These are phyloP conservation scores for Fusarium sambucinum DNA, from an alignment of 2,329 filamentous ascomycete species.

Conservation along the genomic window DNA sequence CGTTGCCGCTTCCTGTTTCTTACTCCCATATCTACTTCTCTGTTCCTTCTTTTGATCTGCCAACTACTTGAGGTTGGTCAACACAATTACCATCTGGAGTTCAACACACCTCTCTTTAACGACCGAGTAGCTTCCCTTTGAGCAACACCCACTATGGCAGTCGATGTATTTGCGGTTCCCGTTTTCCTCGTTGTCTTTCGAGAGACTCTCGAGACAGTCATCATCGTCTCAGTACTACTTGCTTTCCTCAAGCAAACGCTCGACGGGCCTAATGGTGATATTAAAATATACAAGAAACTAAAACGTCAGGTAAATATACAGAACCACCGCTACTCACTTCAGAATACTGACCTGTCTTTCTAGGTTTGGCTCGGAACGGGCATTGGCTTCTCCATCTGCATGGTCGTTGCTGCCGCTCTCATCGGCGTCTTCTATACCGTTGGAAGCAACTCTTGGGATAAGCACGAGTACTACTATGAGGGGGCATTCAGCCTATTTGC, in stretches of 20 bases:
- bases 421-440: slow-evolving; percentile 79
- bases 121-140: background rate
- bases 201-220: slow-evolving; percentile 84
- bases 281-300: slow-evolving; percentile 73
- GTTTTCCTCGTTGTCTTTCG: slow-evolving; percentile 93
- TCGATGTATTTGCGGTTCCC: slow-evolving; percentile 80
- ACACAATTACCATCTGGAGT: slow-evolving; percentile 2
- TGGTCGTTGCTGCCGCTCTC: slow-evolving; percentile 73
- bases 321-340: background rate
- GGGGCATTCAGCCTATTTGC: slow-evolving; percentile 82
- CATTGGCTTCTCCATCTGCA: slow-evolving; percentile 72
- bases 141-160: slow-evolving; percentile 61
- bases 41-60: background rate
- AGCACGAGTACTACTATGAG: slow-evolving; percentile 82
- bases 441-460: slow-evolving; percentile 74
- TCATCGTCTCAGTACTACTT: slow-evolving; percentile 88
- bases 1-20: slow-evolving; percentile 16
- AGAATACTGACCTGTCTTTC: background rate
- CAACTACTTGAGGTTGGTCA: background rate
- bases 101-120: background rate
- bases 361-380: slow-evolving; percentile 73
- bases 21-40: background rate
- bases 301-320: slow-evolving; percentile 67
- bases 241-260: slow-evolving; percentile 88
- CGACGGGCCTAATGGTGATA: slow-evolving; percentile 71